These are phyloP conservation scores for Penicillium brasilianum DNA, from an alignment of 2,329 filamentous ascomycete genomes.

Conservation along the genomic window DNA sequence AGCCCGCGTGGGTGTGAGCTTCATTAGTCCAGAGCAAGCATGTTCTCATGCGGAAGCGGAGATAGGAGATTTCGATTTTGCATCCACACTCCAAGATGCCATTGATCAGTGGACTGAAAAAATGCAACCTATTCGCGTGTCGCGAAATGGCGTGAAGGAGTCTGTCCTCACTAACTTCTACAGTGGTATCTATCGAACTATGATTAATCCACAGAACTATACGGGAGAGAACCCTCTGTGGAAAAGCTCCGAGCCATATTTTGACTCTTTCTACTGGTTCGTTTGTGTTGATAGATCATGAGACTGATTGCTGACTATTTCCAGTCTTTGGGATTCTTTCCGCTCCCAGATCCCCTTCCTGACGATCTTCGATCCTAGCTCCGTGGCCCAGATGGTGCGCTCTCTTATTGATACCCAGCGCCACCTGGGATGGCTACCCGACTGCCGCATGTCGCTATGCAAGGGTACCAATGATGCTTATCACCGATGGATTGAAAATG, in stretches of 20 bases:
- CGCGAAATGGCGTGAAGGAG: constrained; percentile 36
- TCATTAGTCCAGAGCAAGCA: constrained; percentile 68
- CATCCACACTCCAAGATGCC: constrained; percentile 57
- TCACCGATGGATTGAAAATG: background rate
- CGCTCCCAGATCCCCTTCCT: constrained; percentile 71
- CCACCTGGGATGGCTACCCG: constrained; percentile 73
- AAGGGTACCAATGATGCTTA: constrained; percentile 46
- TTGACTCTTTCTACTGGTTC: constrained; percentile 74
- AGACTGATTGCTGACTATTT: constrained; percentile 18
- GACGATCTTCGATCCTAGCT: constrained; percentile 67
- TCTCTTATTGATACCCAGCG: constrained; percentile 73
- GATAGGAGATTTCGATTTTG: constrained; percentile 69
- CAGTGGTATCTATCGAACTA: constrained; percentile 70
- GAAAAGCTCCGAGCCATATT: constrained; percentile 69
- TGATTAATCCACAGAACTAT: constrained; percentile 74
- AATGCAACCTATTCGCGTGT: constrained; percentile 45
- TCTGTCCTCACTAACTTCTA: constrained; percentile 63
- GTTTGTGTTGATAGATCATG: constrained; percentile 7
- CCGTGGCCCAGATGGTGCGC: constrained; percentile 68
- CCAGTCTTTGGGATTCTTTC: constrained; percentile 70
- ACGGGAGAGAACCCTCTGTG: constrained; percentile 73
- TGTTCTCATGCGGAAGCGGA: constrained; percentile 71
- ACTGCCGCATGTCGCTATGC: constrained; percentile 74
- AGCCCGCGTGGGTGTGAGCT: constrained; percentile 71
- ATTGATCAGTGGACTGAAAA: constrained; percentile 65